These are phyloP conservation scores for Lunularia cruciata DNA, from an alignment of 225 moss, liverwort and hornwort genomes.

Conservation along the genomic window DNA sequence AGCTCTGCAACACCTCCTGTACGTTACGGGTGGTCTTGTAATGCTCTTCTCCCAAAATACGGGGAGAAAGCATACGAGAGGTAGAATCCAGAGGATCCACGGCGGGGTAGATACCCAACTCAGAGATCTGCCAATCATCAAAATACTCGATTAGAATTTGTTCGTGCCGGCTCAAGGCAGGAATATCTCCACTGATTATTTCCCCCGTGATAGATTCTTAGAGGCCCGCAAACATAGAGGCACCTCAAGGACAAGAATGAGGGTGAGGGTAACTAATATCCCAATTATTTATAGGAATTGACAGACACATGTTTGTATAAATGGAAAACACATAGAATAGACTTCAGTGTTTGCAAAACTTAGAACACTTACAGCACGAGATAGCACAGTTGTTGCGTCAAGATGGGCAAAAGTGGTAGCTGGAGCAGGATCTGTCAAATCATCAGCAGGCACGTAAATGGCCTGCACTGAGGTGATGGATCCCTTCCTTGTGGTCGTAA, in stretches of 20 bases:
- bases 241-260: too few relatives aligned
- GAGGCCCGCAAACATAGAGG: too few relatives aligned
- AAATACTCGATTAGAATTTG: too few relatives aligned
- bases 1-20: conserved; percentile 97
- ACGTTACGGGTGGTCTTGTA: conserved; percentile 81
- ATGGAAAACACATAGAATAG: too few relatives aligned
- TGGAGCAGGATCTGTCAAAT: conserved; percentile 93
- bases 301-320: too few relatives aligned
- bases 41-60: conserved; percentile 83
- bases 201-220: too few relatives aligned
- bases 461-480: conserved; percentile 97
- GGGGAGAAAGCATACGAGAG: conserved; percentile 89
- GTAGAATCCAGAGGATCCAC: conserved; percentile 96
- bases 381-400: conserved; percentile 92
- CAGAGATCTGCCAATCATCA: conserved; percentile 57
- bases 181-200: too few relatives aligned
- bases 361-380: conserved; percentile 54
- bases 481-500: conserved; percentile 86
- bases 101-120: conserved; percentile 93
- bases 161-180: too few relatives aligned
- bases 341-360: too few relatives aligned
- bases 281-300: too few relatives aligned
- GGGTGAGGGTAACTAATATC: too few relatives aligned
- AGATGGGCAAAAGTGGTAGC: conserved; percentile 97
- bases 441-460: conserved; percentile 93